phyloP scores from a whole-genome alignment of 2,329 filamentous ascomycete genomes.

The Arachnomyces sp. region DNA sequence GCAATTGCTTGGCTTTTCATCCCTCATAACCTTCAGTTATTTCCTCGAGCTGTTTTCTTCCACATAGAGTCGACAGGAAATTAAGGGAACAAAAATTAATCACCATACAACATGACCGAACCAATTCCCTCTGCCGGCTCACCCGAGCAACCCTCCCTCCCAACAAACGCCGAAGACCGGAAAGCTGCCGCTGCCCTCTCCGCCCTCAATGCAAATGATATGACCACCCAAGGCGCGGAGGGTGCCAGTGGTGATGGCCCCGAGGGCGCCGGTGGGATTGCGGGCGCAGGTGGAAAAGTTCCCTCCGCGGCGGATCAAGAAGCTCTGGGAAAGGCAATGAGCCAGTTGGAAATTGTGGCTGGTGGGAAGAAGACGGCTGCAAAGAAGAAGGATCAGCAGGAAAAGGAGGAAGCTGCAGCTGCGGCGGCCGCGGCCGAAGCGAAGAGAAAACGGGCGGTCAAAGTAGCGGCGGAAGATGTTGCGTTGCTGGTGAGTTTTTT shows the following conservation, averaged over 20 bases:
- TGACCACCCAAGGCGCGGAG: conserved; percentile 25
- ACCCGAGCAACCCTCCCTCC: conserved; percentile 27
- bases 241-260: conserved; percentile 13
- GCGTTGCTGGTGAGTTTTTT: conserved; percentile 35
- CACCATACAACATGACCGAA: conserved; percentile 32
- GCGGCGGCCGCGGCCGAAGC: conserved; percentile 9
- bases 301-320: conserved; percentile 37
- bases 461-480: conserved; percentile 40
- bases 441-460: conserved; percentile 36
- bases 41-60: no score
- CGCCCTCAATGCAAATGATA: conserved; percentile 36
- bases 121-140: conserved; percentile 33
- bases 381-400: conserved; percentile 23
- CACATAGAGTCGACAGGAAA: no score
- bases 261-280: conserved; percentile 22
- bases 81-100: no score
- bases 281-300: conserved; percentile 18
- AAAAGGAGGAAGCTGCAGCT: conserved; percentile 8
- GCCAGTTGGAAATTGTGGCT: conserved; percentile 38
- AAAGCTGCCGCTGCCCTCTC: conserved; percentile 44
- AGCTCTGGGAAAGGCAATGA: conserved; percentile 44
- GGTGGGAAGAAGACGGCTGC: conserved; percentile 18
- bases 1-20: no score
- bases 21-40: no score
- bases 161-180: conserved; percentile 42